Conservation (phyloP, 257 asterid species). For the Gentiana macrophylla region DNA sequence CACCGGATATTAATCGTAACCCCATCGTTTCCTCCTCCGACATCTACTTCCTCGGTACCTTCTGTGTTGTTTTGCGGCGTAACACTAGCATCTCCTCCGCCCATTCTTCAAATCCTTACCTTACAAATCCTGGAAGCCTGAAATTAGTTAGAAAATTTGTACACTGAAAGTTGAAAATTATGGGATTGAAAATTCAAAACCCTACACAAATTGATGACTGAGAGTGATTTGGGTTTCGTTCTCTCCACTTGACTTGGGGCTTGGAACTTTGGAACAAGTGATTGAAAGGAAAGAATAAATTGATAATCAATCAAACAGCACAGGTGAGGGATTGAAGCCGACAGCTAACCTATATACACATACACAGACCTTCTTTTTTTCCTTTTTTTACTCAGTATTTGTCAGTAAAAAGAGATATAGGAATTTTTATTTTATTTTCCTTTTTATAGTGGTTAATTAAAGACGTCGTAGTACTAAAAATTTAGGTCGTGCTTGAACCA, state of each 20-base stretch:
- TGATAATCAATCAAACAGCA: background rate
- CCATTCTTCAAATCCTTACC: constrained; percentile 17
- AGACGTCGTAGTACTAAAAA: too few species aligned
- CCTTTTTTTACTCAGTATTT: too few species aligned
- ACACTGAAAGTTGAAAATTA: too few species aligned
- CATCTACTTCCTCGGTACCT: constrained; percentile 8
- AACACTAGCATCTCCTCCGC: constrained; percentile 33
- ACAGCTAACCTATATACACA: too few species aligned
- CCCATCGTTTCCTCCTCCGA: constrained; percentile 13
- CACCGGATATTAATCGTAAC: constrained; percentile 34
- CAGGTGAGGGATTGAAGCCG: too few species aligned
- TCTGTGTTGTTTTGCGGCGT: constrained; percentile 10
- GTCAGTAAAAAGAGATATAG: too few species aligned
- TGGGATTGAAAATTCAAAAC: too few species aligned
- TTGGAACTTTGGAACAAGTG: background rate
- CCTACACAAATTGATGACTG: background rate
- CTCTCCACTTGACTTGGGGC: too few species aligned
- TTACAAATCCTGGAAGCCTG: constrained; percentile 6
- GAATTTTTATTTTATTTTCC: too few species aligned
- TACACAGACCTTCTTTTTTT: too few species aligned
- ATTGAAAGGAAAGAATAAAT: background rate
- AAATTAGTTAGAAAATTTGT: background rate
- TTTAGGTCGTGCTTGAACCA: too few species aligned
- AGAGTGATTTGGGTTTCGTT: background rate
- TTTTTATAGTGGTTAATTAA: too few species aligned